phyloP scores from a whole-genome alignment of 2,329 filamentous ascomycete species.

The Claviceps pusilla region DNA sequence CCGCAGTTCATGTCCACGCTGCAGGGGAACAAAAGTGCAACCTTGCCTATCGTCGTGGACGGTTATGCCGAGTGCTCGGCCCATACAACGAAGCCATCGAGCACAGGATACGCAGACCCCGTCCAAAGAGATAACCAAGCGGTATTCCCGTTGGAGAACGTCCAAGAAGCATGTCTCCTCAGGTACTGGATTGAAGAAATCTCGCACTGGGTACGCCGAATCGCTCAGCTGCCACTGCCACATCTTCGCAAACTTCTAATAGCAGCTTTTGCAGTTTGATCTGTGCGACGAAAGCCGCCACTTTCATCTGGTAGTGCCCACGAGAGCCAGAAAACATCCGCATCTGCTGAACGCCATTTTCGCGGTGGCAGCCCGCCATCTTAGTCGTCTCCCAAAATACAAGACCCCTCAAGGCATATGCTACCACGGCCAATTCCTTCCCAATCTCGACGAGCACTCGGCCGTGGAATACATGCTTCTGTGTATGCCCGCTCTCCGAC shows the following conservation, averaged over 20 bases:
- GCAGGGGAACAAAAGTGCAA: background rate
- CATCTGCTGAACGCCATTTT: conserved; percentile 26
- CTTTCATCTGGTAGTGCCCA: conserved; percentile 24
- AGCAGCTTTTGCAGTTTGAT: conserved; percentile 17
- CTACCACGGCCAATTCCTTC: conserved; percentile 23
- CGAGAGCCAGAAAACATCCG: conserved; percentile 20
- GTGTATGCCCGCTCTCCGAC: conserved; percentile 24
- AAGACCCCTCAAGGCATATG: conserved; percentile 20
- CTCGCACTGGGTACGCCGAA: conserved; percentile 21
- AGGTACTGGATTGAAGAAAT: conserved; percentile 26
- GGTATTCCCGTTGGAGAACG: conserved; percentile 18
- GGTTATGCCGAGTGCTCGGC: background rate
- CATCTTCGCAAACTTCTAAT: background rate
- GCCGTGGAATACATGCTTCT: conserved; percentile 26
- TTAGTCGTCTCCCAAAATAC: conserved; percentile 24
- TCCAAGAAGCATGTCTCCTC: conserved; percentile 24
- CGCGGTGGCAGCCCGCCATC: conserved; percentile 24
- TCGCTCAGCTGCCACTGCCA: background rate
- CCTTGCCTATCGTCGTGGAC: background rate
- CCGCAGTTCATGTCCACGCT: background rate
- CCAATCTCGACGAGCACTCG: conserved; percentile 20
- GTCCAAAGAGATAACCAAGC: conserved; percentile 2
- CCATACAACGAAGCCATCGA: background rate
- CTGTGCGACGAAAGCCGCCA: conserved; percentile 25
- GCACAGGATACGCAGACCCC: background rate